phyloP scores from a whole-genome alignment of 176 grass and related monocot species.

The Pharus latifolius region DNA sequence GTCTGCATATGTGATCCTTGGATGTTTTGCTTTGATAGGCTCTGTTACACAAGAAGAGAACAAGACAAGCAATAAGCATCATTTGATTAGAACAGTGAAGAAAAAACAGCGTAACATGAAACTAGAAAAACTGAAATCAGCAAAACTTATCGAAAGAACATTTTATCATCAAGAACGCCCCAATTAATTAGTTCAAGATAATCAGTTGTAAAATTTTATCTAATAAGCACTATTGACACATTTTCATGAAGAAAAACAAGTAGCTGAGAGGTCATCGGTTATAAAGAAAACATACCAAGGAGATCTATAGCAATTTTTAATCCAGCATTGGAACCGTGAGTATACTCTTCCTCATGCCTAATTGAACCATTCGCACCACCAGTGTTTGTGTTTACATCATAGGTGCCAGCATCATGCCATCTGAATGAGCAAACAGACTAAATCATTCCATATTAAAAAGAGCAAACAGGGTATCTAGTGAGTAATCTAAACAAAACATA shows the following conservation, averaged over 20 bases:
- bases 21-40: constrained; percentile 66
- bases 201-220: not conserved
- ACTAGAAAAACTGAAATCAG: not conserved
- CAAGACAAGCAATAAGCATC: constrained; percentile 12
- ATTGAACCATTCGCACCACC: constrained; percentile 96
- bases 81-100: not conserved
- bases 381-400: constrained; percentile 69
- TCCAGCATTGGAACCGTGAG: constrained; percentile 90
- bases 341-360: constrained; percentile 74
- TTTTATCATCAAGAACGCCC: too few species aligned
- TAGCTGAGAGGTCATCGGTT: not conserved
- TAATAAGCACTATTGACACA: not conserved
- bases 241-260: not conserved
- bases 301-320: constrained; percentile 98
- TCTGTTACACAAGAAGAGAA: constrained; percentile 38
- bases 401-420: constrained; percentile 99
- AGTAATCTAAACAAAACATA: not conserved
- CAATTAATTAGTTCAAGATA: too few species aligned
- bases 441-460: not conserved
- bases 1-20: constrained; percentile 86
- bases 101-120: not conserved
- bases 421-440: constrained; percentile 29
- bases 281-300: constrained; percentile 45
- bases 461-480: too few species aligned
- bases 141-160: too few species aligned